Base-by-base conservation (phyloP, 441 rosid genomes). In the Gossypium lobatum region DNA sequence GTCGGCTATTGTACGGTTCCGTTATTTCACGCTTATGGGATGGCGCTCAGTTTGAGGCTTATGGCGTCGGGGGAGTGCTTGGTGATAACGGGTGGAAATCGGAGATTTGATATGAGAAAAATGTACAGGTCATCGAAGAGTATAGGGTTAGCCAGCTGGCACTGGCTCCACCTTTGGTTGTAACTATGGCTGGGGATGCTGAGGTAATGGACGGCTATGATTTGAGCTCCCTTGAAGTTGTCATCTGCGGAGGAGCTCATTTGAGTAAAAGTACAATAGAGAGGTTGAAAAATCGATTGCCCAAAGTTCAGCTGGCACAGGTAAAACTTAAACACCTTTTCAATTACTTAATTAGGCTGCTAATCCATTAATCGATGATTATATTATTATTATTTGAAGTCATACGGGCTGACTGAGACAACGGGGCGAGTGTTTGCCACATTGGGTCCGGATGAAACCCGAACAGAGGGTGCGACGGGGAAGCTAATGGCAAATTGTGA, bases 341-440 rank as follows among this genome's bases (percentile, higher is more conserved):
- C 1, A 31, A 31, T 31, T 25, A 46, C 50, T 63, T 64, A 23
- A 53, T 53, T 1, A 66, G 10, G 5, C 4, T 10, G 17, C 9
- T 54, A 54, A 64, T 20, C 23, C 20, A 4, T 17, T 17, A 63
- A 63, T 37, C 4, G 11, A 37, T 57, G 4, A 2, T 52, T 31
- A 5, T 4, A 31, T 31, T 31, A 31, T 31, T 5, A 31, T 31
- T 31, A 31, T 31, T 5, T 31, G 77, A 72, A 89, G 93, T 86
- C 78, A 34, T 88, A 88, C 28, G 92, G 90, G 52, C 71, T 89
- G 75, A 88, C 94, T 1, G 94, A 89, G 80, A 71, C 87, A 50
- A 78, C 88, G 4, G 87, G 77, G 0, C 39, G 86, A 80, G 46
- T 81, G 5, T 86, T 86, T 52, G 74, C 45, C 14, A 65, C 88